Conservation (phyloP, 495 filamentous ascomycete species). For the Aspergillus panamensis region DNA sequence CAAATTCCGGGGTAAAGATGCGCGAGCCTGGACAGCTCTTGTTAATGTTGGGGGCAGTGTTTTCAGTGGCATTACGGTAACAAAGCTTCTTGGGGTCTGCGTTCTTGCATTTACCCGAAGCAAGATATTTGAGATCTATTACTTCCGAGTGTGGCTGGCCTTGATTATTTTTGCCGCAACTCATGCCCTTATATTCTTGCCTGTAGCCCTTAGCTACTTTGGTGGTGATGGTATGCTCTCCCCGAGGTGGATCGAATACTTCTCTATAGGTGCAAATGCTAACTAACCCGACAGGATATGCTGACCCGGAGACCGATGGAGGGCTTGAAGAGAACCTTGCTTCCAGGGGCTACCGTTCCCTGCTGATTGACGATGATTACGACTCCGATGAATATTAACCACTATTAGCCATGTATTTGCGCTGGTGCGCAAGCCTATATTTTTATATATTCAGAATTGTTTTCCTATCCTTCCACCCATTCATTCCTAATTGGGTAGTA, state of each 20-base stretch:
- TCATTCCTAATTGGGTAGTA: no score
- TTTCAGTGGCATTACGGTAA: conserved; percentile 93
- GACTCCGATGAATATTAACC: conserved; percentile 51
- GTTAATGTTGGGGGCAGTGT: conserved; percentile 92
- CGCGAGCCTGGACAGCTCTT: conserved; percentile 84
- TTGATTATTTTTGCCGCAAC: conserved; percentile 83
- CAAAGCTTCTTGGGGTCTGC: conserved; percentile 86
- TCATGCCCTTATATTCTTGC: conserved; percentile 88
- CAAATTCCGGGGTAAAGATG: conserved; percentile 71
- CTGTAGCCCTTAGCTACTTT: conserved; percentile 80
- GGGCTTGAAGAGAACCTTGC: conserved; percentile 82
- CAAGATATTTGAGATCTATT: conserved; percentile 99
- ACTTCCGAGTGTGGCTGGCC: conserved; percentile 93
- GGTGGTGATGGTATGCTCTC: conserved; percentile 70
- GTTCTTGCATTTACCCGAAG: conserved; percentile 92
- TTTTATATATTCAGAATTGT: background rate
- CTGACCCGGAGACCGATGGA: conserved; percentile 77
- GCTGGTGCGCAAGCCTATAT: background rate
- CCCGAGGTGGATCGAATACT: background rate
- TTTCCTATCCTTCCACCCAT: no score
- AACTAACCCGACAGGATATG: conserved; percentile 55
- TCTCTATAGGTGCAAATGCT: background rate
- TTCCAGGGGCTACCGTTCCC: conserved; percentile 47
- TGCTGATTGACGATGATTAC: conserved; percentile 49
- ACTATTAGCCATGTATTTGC: background rate